Base-by-base conservation (phyloP, 2,329 filamentous ascomycete species). In the Talaromyces islandicus region DNA sequence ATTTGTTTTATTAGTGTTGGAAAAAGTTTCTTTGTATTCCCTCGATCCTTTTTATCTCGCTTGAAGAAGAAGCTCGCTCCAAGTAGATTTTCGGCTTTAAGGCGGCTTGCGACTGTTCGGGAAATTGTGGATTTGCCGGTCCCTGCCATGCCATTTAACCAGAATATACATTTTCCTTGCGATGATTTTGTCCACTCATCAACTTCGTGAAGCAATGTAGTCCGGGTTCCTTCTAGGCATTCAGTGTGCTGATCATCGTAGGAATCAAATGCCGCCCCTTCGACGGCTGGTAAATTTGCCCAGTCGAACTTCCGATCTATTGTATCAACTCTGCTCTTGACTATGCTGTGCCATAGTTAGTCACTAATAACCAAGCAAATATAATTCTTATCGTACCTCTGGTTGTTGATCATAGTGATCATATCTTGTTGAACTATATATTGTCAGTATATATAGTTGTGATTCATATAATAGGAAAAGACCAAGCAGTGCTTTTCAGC, bases 11-110 rank as follows among this genome's bases (percentile, higher is more conserved):
- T 32, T 2, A 32, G 3, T 11, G 30, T 32, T 1, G 10, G 30
- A 12, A 32, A 32, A 32, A 32, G 10, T 32, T 12, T 32, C 10
- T 12, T 32, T 2, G 30, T 10, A 4, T 32, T 67, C 6, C 71
- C 69, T 21, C 72, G 70, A 61, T 79, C 73, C 3, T 64, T 65
- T 51, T 76, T 73, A 5, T 72, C 75, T 59, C 68, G 71, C 58
- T 76, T 77, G 67, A 80, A 81, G 67, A 79, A 78, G 63, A 81
- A 80, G 60, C 70, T 76, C 2, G 73, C 72, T n/a, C 68, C 69
- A 56, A 76, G 70, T 21, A 60, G 50, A 9, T 60, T 46, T 21
- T 63, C 56, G 7, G 65, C 60, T 12, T 48, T 51, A 21, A 69
- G 59, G n/a, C 7, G 51, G 24, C 62, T 52, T n/a, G 71, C 69